Evolutionary conservation across 768 basidiomycete species (phyloP).

Genomic region (Tylopilus rubrobrunneus): DNA sequence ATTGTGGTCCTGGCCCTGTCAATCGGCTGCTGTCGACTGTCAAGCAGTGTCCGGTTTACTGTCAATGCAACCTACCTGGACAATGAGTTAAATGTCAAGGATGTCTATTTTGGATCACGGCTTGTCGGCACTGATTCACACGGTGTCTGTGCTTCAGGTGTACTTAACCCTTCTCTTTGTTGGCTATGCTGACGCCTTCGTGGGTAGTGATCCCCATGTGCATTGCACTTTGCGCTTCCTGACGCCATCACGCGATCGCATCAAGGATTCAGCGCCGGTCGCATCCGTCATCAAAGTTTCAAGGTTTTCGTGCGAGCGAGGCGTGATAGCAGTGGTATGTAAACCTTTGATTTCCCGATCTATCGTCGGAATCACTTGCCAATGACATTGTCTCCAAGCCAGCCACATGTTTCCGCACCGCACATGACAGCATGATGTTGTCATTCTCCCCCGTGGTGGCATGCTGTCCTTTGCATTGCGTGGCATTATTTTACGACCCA

Average conservation of each 20-base stretch:
- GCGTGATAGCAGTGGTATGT: neutral
- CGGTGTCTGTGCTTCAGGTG: neutral
- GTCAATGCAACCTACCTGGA: too few species aligned
- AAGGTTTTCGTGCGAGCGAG: neutral
- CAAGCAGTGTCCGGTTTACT: too few species aligned
- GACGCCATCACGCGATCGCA: neutral
- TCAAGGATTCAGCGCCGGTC: neutral
- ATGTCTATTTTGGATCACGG: constrained; percentile 1
- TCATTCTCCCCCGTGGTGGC: too few species aligned
- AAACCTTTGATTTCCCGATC: neutral
- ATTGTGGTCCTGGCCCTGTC: neutral
- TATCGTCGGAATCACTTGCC: neutral
- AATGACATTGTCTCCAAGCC: neutral
- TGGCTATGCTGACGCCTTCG: neutral
- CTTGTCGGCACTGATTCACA: constrained; percentile 1
- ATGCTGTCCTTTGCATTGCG: neutral
- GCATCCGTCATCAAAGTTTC: neutral
- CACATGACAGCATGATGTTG: neutral
- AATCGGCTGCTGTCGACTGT: neutral
- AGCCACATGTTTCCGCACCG: neutral
- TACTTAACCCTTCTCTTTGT: neutral
- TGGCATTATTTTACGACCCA: neutral
- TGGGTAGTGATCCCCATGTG: constrained; percentile 1
- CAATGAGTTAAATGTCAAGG: neutral
- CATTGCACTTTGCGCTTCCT: neutral